Conservation (phyloP, 768 basidiomycete species). For the Lepiota brunneoincarnata region DNA sequence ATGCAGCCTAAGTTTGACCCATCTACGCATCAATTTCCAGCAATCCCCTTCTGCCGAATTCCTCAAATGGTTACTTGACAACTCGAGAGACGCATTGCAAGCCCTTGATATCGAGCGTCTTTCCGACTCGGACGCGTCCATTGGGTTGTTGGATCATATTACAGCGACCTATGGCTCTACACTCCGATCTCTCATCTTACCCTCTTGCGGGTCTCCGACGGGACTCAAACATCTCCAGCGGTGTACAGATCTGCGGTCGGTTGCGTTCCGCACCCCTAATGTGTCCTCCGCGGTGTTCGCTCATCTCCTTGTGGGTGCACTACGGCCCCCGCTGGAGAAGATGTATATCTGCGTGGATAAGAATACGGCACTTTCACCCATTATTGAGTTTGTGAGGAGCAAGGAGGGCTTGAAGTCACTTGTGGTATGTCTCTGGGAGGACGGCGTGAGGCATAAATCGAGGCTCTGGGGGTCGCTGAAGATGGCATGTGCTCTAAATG, state of each 20-base stretch:
- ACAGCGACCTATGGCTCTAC: slow-evolving; percentile 44
- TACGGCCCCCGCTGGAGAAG: slow-evolving; percentile 41
- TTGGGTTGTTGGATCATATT: slow-evolving; percentile 48
- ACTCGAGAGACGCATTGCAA: slow-evolving; percentile 47
- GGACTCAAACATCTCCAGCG: slow-evolving; percentile 12
- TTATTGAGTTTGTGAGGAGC: slow-evolving; percentile 52
- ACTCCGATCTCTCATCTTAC: slow-evolving; percentile 56
- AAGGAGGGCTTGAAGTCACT: slow-evolving; percentile 31
- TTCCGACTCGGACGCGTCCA: slow-evolving; percentile 38
- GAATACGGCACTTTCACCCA: slow-evolving; percentile 50
- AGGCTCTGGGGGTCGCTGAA: slow-evolving; percentile 51
- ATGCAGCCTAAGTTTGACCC: slow-evolving; percentile 29
- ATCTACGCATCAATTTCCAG: slow-evolving; percentile 66
- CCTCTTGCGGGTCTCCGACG: slow-evolving; percentile 42
- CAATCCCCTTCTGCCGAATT: slow-evolving; percentile 59
- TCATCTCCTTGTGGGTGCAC: slow-evolving; percentile 19
- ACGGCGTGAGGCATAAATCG: slow-evolving; percentile 50
- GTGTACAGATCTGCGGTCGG: slow-evolving; percentile 5
- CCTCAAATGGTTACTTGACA: slow-evolving; percentile 66
- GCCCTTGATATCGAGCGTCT: slow-evolving; percentile 60
- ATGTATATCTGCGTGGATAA: slow-evolving; percentile 53
- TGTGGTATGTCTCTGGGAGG: slow-evolving; percentile 14
- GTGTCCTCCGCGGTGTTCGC: slow-evolving; percentile 9
- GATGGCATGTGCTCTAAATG: slow-evolving; percentile 62
- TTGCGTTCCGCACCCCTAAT: slow-evolving; percentile 11